Evolutionary conservation across 306 rosid genomes (phyloP), one percentile per base, ranked within the genome.

Genomic region (Adenanthera pavonina): DNA sequence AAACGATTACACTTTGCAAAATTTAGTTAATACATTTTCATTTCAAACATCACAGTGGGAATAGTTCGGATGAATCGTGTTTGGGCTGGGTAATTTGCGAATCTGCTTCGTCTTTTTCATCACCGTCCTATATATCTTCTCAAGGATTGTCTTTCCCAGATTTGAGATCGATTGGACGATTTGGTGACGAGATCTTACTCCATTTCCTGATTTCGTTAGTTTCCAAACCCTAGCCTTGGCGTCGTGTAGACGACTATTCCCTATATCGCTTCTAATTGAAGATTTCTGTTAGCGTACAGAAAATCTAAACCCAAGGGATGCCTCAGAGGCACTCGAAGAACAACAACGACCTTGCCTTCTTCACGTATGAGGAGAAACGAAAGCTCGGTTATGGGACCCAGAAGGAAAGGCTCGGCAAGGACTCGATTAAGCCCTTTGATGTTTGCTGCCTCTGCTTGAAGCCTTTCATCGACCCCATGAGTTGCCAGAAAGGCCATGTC

Each of bases 241-340:
- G 57, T 6, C 4, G 10, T 34, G 13, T 57, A 8, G 30, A 36
- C 13, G 48, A 38, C 48, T 30, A 36, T 16, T 19, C 25, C 48
- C 48, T 65, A 30, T 36, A 6, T 38, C 48, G 71, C 69, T 34
- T 64, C 46, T 13, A 14, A 33, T 62, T 34, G 43, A 30, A 64
- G 44, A 66, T 67, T 35, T n/a, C 30, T 69, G 7, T 40, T 13
- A 0, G 14, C 10, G 30, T 15, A 2, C 1, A 43, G 40, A 8
- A 35, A 46, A 79, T 14, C 56, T 4, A 19, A 81, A 15, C 43
- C 52, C 13, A 68, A 41, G 84, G 66, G 43, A 95, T 95, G 99
- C 98, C 98, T 75, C 99, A 95, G 90, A 88, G 99, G 78, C 99
- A 95, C 86, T 95, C 99, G 64, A 95, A 95, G 89, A 95, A 95